Percentiles rank a stretch among this genome's conserved stretches.
Evolutionary conservation across 768 basidiomycete species (phyloP).

Genomic region (Gloeopeniophorella convolvens): DNA sequence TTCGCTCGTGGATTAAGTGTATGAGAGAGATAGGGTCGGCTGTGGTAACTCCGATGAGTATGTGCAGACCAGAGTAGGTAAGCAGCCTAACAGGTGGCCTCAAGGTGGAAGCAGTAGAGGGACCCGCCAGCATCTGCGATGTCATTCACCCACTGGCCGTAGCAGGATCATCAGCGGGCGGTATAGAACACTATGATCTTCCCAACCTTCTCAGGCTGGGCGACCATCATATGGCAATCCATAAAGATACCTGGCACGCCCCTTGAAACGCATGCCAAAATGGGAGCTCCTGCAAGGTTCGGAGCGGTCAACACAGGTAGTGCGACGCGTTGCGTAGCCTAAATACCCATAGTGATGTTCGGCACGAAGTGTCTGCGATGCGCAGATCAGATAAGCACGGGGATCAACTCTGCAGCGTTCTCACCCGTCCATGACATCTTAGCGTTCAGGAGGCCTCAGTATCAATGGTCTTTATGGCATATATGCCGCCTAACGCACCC

Average conservation of each 20-base stretch:
- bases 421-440: slow-evolving; percentile 98
- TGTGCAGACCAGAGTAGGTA: background rate
- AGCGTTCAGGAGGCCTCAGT: background rate
- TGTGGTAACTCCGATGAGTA: slow-evolving; percentile 23
- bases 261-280: slow-evolving; percentile 79
- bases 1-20: slow-evolving; percentile 66
- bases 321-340: slow-evolving; percentile 1
- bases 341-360: slow-evolving; percentile 93
- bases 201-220: slow-evolving; percentile 79
- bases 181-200: background rate
- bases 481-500: slow-evolving; percentile 46
- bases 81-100: slow-evolving; percentile 71
- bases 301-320: slow-evolving; percentile 4
- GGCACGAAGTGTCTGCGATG: slow-evolving; percentile 86
- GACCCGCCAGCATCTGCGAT: slow-evolving; percentile 94
- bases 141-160: slow-evolving; percentile 84
- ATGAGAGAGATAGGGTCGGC: slow-evolving; percentile 76
- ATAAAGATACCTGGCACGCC: slow-evolving; percentile 93
- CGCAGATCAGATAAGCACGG: background rate
- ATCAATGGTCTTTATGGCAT: background rate
- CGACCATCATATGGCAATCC: slow-evolving; percentile 99
- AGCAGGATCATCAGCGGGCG: background rate
- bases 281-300: slow-evolving; percentile 61
- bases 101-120: slow-evolving; percentile 94
- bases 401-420: slow-evolving; percentile 7